A percentile compares a stretch with the other conserved stretches of the same genome.
phyloP scores from a whole-genome alignment of 2,329 filamentous ascomycete genomes.

The Fusarium veterinarium region DNA sequence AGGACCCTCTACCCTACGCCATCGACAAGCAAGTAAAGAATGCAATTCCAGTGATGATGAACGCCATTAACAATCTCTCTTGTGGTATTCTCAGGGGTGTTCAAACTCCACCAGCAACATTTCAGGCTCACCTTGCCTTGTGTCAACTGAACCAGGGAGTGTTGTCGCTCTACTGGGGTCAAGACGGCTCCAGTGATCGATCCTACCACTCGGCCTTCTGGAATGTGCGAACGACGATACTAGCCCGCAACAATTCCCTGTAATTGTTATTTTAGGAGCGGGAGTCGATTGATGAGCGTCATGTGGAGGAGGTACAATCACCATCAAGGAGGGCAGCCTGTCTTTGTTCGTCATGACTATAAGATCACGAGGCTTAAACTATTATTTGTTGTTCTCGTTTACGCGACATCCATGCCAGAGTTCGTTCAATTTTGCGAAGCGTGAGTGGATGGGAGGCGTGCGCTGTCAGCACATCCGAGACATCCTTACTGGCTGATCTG shows the following conservation, averaged over 20 bases:
- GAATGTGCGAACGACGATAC: conserved; percentile 36
- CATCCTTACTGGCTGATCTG: conserved; percentile 33
- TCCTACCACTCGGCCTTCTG: conserved; percentile 36
- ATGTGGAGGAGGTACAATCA: conserved; percentile 7
- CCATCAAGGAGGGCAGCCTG: background rate
- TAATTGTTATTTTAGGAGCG: conserved; percentile 33
- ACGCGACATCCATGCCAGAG: conserved; percentile 6
- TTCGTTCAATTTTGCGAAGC: conserved; percentile 10
- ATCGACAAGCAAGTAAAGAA: conserved; percentile 4
- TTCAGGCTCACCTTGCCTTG: conserved; percentile 13
- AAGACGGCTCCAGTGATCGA: conserved; percentile 29
- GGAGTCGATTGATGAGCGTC: conserved; percentile 12
- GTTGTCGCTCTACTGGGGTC: conserved; percentile 23
- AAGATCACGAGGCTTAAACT: background rate
- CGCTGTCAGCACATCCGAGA: conserved; percentile 33
- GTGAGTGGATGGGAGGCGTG: background rate
- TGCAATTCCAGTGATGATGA: conserved; percentile 7
- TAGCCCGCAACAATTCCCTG: conserved; percentile 28
- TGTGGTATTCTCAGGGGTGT: conserved; percentile 24
- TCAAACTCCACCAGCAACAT: conserved; percentile 19
- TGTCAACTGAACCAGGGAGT: conserved; percentile 2
- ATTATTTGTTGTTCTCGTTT: conserved; percentile 4
- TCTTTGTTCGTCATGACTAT: background rate
- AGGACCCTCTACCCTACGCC: conserved; percentile 10
- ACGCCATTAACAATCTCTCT: conserved; percentile 18